Base-by-base conservation (phyloP, 768 basidiomycete species). In the Hemileccinum rubropunctum region DNA sequence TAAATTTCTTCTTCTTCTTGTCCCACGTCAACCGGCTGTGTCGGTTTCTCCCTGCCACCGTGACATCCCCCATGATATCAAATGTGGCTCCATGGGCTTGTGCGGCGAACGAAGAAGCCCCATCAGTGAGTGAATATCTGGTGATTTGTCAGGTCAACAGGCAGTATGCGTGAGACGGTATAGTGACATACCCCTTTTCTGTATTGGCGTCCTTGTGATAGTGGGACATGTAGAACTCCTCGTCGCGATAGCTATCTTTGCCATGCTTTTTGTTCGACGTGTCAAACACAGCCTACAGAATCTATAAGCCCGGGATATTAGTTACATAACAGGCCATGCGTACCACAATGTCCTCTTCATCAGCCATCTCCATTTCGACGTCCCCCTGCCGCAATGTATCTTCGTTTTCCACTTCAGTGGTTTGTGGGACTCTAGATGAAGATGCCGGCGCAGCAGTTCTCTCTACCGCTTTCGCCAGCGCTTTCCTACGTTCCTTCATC, bases 1-100 rank as follows among this genome's bases (percentile, higher is more conserved):
- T 76, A 56, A 97, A 97, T 62, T 88, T 91, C 67, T 97, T 97
- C 72, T 91, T 95, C 73, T 94, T 95, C 62, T 91, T 90, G 70
- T 98, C 94, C 97, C 97, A 99, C 26, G 77, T 85, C 61, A 91
- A 64, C 54, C 76, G 77, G 43, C 23, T 57, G 47, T 84, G 86
- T 34, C 79, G 78, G 49, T 78, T 82, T 44, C 80, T 78, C 30
- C 81, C 77, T 18, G 77, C 73, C 10, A 78, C 75, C 11, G 76
- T 67, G 8, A 78, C 84, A 58, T 98, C 91, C 13, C 83, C 84
- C 2, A 81, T 73, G 23, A 98, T 77, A 66, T 97, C 94, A 53
- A 98, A 91, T 0, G 88, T 78, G 8, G 83, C 84, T 26, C 78
- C 78, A 18, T 79, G 78, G 5, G 92, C 92, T 73, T 95, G 93